Conservation (phyloP, 768 basidiomycete species). For the Boletellus ananas region DNA sequence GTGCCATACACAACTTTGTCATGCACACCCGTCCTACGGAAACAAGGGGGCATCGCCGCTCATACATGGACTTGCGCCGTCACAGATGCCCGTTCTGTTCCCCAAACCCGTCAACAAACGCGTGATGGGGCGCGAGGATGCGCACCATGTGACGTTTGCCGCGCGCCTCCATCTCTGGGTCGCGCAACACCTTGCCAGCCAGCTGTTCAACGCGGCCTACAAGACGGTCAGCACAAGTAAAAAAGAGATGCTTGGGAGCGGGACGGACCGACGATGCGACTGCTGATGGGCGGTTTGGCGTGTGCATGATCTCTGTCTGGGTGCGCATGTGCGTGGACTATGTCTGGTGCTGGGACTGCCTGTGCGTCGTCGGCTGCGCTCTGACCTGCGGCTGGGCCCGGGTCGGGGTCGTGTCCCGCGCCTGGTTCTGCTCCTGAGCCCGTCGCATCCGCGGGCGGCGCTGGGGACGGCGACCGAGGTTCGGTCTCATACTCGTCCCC, state of each 20-base stretch:
- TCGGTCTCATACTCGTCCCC: constrained; percentile 10
- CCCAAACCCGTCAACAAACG: no score
- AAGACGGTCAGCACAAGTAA: neutral
- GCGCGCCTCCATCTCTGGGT: constrained; percentile 17
- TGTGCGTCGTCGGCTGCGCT: no score
- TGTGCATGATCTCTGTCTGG: neutral
- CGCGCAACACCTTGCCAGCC: constrained; percentile 18
- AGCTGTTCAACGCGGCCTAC: constrained; percentile 15
- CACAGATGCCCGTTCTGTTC: no score
- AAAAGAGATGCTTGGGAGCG: no score
- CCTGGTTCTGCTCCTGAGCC: neutral
- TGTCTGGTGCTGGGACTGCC: no score
- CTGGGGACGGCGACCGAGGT: neutral
- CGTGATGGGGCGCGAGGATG: no score
- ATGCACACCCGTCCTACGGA: no score
- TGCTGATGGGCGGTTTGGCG: neutral
- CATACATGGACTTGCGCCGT: no score
- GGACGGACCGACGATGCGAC: constrained; percentile 8
- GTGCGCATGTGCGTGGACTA: no score
- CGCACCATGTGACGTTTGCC: constrained; percentile 16
- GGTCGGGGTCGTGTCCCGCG: neutral
- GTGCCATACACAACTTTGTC: no score
- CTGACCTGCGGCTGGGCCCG: neutral
- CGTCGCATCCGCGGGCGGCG: neutral
- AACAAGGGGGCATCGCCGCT: no score